Percentiles rank a stretch among this genome's conserved stretches.
Evolutionary conservation across 2,329 filamentous ascomycete genomes (phyloP).

Genomic region (Aspergillus sp.): DNA sequence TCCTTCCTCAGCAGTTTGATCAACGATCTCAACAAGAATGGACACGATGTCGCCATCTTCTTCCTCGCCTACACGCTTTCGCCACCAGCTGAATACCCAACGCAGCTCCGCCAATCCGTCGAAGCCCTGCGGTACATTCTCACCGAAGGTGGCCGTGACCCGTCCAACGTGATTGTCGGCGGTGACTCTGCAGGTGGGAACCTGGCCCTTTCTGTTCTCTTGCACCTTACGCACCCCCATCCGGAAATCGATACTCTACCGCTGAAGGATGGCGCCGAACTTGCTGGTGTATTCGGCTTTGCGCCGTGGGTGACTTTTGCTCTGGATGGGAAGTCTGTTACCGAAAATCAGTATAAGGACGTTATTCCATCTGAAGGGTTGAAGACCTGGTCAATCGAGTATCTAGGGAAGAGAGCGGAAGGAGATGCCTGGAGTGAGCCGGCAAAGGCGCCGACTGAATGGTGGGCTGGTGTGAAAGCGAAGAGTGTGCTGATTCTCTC

Average conservation of each 20-base stretch:
- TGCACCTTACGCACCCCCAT: constrained; percentile 53
- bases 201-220: constrained; percentile 32
- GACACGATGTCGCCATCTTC: constrained; percentile 46
- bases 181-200: constrained; percentile 45
- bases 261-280: constrained; percentile 38
- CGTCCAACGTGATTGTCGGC: constrained; percentile 35
- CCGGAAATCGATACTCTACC: constrained; percentile 42
- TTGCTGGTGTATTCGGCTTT: constrained; percentile 50
- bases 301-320: constrained; percentile 52
- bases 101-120: constrained; percentile 39
- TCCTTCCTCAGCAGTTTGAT: constrained; percentile 42
- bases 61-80: constrained; percentile 57
- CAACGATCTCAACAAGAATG: constrained; percentile 23
- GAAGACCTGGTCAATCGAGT: constrained; percentile 44
- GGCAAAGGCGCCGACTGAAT: constrained; percentile 45
- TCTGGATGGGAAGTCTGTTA: constrained; percentile 4
- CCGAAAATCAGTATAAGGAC: constrained; percentile 2
- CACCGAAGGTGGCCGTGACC: constrained; percentile 28
- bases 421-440: constrained; percentile 55
- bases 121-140: constrained; percentile 41
- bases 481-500: constrained; percentile 52
- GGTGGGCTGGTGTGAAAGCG: constrained; percentile 53
- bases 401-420: constrained; percentile 37
- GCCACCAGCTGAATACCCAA: constrained; percentile 38
- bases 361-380: constrained; percentile 18